Evolutionary conservation across 352 stramenopile genomes (phyloP).

Genomic region (Pythium monospermum): DNA sequence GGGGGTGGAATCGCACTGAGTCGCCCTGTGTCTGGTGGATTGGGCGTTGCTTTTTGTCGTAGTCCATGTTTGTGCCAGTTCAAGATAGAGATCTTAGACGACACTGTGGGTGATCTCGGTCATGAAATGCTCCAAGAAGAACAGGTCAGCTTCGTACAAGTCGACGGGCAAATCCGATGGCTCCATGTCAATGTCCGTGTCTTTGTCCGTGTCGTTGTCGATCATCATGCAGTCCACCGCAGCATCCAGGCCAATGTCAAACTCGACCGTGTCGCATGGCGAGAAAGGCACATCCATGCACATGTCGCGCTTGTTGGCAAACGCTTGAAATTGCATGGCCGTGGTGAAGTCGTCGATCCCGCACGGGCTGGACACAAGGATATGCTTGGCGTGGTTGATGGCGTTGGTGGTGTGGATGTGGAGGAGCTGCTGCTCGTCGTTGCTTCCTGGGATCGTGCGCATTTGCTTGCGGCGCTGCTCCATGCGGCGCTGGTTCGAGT

Average conservation of each 20-base stretch:
- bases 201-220: constrained; percentile 57
- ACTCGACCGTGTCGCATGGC: constrained; percentile 32
- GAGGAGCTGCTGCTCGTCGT: constrained; percentile 16
- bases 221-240: constrained; percentile 78
- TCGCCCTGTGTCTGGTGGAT: constrained; percentile 10
- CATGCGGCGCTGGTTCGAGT: constrained; percentile 82
- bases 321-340: constrained; percentile 23
- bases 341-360: constrained; percentile 43
- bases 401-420: constrained; percentile 17
- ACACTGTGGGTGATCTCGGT: constrained; percentile 55
- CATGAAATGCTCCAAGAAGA: constrained; percentile 81
- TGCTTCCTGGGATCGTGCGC: constrained; percentile 16
- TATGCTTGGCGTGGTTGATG: constrained; percentile 18
- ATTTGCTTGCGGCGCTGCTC: constrained; percentile 73
- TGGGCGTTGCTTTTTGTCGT: neutral
- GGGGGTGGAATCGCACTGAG: neutral
- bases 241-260: constrained; percentile 64
- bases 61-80: neutral
- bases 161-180: constrained; percentile 68
- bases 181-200: constrained; percentile 76
- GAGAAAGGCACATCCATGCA: constrained; percentile 56
- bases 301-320: constrained; percentile 30
- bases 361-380: constrained; percentile 33
- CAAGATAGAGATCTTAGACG: constrained; percentile 18
- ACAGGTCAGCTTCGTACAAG: constrained; percentile 72